Base-by-base conservation (phyloP, 345 rosid species). In the Euphorbia tirucalli region DNA sequence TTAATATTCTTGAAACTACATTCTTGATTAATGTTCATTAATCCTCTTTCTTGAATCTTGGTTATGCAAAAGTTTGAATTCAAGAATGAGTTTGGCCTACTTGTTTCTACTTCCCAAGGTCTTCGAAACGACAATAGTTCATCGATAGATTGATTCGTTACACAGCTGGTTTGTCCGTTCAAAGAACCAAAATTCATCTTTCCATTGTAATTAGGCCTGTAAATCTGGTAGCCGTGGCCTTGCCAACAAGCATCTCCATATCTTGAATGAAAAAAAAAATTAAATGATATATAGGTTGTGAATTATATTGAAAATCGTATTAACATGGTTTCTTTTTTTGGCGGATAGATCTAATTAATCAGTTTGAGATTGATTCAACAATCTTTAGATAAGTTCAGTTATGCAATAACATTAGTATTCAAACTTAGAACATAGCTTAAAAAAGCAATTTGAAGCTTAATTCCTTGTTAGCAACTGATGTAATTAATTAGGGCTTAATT, bases 191-290 rank as follows among this genome's bases (percentile, higher is more conserved):
- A 62, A 58, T 48, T 56, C 41, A 60, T 66, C 44, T 65, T 72
- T 35, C 82, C 79, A 72, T 69, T 66, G 58, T 61, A 71, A 61
- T 75, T 76, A 66, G 75, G 31, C 37, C 79, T 66, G 37, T 44
- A 48, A 16, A 65, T 77, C 44, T 76, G 76, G 56, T 76, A 75
- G 61, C 74, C 74, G 39, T 77, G 68, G 63, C 80, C 75, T 63
- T 81, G 81, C 88, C 88, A 83, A 21, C 80, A 75, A 75, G 68
- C 61, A 66, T 85, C 81, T 70, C 82, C 89, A 57, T 73, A 83
- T 76, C 94, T 91, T 44, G 35, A 60, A 43, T n/a, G 48, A 14
- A 41, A 31, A 7, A 19, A 62, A 19, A 21, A 54, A 62, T 6
- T 32, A 0, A 35, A 11, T n/a, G n/a, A n/a, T n/a, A n/a, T n/a